phyloP scores from a whole-genome alignment of 352 stramenopile species.

The Phytophthora boehmeriae region DNA sequence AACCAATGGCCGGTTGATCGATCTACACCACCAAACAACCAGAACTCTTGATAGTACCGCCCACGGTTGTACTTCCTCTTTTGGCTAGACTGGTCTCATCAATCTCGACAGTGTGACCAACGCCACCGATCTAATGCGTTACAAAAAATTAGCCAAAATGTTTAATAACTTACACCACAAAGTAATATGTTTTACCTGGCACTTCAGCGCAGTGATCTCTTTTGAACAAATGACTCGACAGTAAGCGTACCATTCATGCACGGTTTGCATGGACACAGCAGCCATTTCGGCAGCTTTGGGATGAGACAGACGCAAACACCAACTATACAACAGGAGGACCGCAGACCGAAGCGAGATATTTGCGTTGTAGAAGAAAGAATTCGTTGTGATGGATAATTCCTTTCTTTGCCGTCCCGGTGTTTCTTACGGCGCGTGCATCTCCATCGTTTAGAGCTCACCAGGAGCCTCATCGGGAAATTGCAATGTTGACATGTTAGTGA shows the following conservation, averaged over 20 bases:
- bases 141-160: slow-evolving; percentile 7
- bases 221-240: slow-evolving; percentile 10
- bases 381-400: not conserved
- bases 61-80: slow-evolving; percentile 33
- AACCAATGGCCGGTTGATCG: too few relatives aligned
- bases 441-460: not conserved
- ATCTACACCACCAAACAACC: slow-evolving; percentile 40
- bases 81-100: too few relatives aligned
- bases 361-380: not conserved
- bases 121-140: slow-evolving; percentile 8
- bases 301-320: not conserved
- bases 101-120: slow-evolving; percentile 31
- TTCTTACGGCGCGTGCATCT: not conserved
- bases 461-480: not conserved
- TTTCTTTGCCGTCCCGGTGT: not conserved
- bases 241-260: slow-evolving; percentile 9
- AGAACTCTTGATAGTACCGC: slow-evolving; percentile 20
- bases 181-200: slow-evolving; percentile 6
- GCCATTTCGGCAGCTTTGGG: slow-evolving; percentile 9
- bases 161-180: not conserved
- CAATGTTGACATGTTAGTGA: not conserved
- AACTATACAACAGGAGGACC: slow-evolving; percentile 6
- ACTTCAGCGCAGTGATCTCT: slow-evolving; percentile 3
- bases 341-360: not conserved
- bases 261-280: slow-evolving; percentile 1